Evolutionary conservation across 176 grass and related monocot genomes (phyloP), one percentile per base, ranked within the genome.

Genomic region (Musa schizocarpa): DNA sequence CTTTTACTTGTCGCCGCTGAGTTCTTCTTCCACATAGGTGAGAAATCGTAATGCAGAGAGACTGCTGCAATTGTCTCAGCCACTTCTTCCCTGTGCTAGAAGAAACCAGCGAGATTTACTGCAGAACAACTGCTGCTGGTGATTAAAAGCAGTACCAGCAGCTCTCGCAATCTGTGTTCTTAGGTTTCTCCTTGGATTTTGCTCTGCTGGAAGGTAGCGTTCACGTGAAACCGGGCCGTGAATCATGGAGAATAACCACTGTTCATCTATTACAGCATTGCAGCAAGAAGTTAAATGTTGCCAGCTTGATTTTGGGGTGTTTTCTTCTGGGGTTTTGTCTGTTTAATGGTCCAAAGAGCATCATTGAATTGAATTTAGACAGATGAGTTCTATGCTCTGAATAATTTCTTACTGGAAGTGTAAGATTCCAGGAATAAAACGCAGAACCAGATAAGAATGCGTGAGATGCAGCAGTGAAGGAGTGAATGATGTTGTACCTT

Each of bases 341-440:
- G 17, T 20, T 49, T 7, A 10, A 70, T 50, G 19, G 68, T 70
- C 68, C 68, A 50, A 70, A 13, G 6, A n/a, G 68, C 68, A 43
- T 6, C 34, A 70, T 51, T 70, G 19, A 70, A 70, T 70, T 70
- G 68, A n/a, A 70, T 20, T 51, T 70, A 29, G 7, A 61, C 19
- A 70, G 68, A 69, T 24, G 34, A 19, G 7, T 50, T 69, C 34
- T 43, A 43, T 43, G 67, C 20, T 69, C 1, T 25, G 16, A n/a
- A 9, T 43, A 43, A 43, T 43, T 43, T 43, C 4, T 43, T 6
- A 43, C 34, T 43, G 34, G 34, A 43, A 5, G 34, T 6, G 34
- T 43, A 4, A 29, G 34, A 43, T 43, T 43, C 34, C 34, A 43
- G 34, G 34, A 43, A 43, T 5, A 43, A 43, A 43, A 43, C 34